Conservation (phyloP, 768 basidiomycete genomes). For the Phylloporus sp. region DNA sequence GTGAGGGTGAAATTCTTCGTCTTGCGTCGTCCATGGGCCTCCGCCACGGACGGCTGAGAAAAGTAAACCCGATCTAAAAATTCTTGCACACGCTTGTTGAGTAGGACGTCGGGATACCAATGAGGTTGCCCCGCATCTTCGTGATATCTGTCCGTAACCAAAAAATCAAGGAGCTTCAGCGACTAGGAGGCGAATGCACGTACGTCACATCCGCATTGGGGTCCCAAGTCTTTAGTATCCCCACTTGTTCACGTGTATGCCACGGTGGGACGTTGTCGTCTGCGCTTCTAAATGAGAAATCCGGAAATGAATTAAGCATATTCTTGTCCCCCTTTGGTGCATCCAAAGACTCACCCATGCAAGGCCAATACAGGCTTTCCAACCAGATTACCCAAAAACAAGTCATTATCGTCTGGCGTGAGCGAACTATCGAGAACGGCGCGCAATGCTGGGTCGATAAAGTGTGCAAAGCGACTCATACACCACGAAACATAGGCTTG, state of each 20-base stretch:
- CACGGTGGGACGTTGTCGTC: conserved; percentile 88
- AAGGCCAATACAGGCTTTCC: conserved; percentile 67
- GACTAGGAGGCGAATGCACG: conserved; percentile 15
- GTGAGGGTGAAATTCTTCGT: conserved; percentile 59
- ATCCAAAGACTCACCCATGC: conserved; percentile 56
- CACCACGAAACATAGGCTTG: conserved; percentile 77
- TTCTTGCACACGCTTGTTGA: conserved; percentile 45
- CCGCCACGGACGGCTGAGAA: background rate
- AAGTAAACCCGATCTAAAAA: conserved; percentile 46
- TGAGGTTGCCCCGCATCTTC: conserved; percentile 63
- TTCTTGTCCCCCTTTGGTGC: background rate
- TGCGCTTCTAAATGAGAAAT: conserved; percentile 44
- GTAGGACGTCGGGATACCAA: conserved; percentile 64
- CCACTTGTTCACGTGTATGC: conserved; percentile 68
- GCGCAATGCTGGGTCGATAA: conserved; percentile 67
- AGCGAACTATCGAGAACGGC: conserved; percentile 70
- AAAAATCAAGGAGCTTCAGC: background rate
- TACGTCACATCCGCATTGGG: conserved; percentile 49
- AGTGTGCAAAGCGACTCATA: conserved; percentile 70
- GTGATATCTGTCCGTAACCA: conserved; percentile 39
- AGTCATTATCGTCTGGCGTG: conserved; percentile 82
- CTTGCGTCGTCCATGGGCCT: background rate
- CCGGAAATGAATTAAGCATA: background rate
- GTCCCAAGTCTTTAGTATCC: conserved; percentile 55
- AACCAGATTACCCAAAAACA: conserved; percentile 75